A percentile compares a stretch with the other conserved stretches of the same genome.
Conservation (phyloP, 2,329 filamentous ascomycete species). For the Fusarium devonianum region DNA sequence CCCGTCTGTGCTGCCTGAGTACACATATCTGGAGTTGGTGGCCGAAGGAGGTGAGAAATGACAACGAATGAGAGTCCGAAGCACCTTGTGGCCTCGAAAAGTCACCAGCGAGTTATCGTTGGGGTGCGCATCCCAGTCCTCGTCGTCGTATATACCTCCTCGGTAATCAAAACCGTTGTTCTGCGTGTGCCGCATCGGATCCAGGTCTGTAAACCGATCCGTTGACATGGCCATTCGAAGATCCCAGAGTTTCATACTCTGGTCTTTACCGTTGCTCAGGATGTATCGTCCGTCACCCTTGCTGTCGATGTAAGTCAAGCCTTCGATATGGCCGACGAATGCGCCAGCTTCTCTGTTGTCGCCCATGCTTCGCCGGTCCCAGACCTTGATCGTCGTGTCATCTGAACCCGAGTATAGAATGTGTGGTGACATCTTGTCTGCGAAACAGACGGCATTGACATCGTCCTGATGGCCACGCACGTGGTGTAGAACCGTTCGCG, state of each 20-base stretch:
- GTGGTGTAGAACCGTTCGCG: conserved; percentile 74
- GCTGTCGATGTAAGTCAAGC: conserved; percentile 73
- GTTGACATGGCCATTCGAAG: conserved; percentile 86
- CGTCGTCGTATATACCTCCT: conserved; percentile 68
- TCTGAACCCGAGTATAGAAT: conserved; percentile 96
- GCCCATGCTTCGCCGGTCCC: conserved; percentile 92
- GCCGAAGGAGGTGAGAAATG: conserved; percentile 90
- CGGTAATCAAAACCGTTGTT: conserved; percentile 77
- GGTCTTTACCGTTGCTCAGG: conserved; percentile 93
- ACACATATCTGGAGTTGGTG: conserved; percentile 91
- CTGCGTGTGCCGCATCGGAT: conserved; percentile 61
- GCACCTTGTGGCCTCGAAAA: conserved; percentile 87
- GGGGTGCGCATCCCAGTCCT: conserved; percentile 65
- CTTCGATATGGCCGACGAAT: conserved; percentile 72
- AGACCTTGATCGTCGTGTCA: conserved; percentile 92
- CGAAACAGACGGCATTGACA: conserved; percentile 97
- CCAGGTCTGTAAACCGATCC: conserved; percentile 64
- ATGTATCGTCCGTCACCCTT: conserved; percentile 81
- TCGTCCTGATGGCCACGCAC: conserved; percentile 84
- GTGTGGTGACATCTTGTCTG: conserved; percentile 85
- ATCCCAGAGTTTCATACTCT: conserved; percentile 98
- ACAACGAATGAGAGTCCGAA: conserved; percentile 90
- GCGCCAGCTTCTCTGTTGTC: conserved; percentile 75
- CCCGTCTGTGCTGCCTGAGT: conserved; percentile 88
- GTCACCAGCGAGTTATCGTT: conserved; percentile 95